Evolutionary conservation across 1,284 basidiomycete species (phyloP).

Genomic region (Schizopora paradoxa): DNA sequence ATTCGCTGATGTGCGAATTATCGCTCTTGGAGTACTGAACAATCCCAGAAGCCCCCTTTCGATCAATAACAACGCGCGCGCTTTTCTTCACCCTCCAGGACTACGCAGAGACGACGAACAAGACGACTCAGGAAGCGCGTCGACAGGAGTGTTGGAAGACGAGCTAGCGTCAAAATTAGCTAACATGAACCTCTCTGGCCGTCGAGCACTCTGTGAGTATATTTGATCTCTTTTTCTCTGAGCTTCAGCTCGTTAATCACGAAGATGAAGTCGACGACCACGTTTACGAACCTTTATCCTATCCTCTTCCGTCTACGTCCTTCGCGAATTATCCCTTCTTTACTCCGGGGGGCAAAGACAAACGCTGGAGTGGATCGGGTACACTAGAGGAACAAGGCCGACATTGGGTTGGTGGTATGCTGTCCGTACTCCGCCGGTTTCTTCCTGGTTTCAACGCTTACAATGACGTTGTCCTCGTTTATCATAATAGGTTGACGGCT

Average conservation of each 20-base stretch:
- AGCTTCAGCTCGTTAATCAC: conserved; percentile 3
- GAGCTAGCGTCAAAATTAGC: no score
- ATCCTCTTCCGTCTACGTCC: conserved; percentile 49
- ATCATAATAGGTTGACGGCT: conserved; percentile 48
- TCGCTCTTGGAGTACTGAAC: conserved; percentile 62
- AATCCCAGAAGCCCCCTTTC: conserved; percentile 49
- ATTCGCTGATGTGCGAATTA: conserved; percentile 65
- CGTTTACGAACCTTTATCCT: conserved; percentile 34
- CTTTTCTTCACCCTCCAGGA: conserved; percentile 64
- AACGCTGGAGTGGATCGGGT: conserved; percentile 52
- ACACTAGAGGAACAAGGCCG: conserved; percentile 54
- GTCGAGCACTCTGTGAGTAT: conserved; percentile 6
- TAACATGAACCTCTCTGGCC: neutral
- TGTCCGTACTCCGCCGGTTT: conserved; percentile 39
- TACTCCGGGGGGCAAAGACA: conserved; percentile 62
- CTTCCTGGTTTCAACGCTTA: conserved; percentile 7
- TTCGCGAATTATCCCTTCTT: conserved; percentile 66
- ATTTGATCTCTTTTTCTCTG: neutral
- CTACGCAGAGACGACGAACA: conserved; percentile 32
- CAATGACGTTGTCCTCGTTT: conserved; percentile 12
- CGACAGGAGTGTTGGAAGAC: no score
- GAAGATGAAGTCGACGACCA: no score
- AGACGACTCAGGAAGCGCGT: no score
- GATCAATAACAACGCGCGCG: conserved; percentile 59
- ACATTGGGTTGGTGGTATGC: conserved; percentile 67